phyloP scores from a whole-genome alignment of 257 asterid genomes.

The Cruciata laevipes region DNA sequence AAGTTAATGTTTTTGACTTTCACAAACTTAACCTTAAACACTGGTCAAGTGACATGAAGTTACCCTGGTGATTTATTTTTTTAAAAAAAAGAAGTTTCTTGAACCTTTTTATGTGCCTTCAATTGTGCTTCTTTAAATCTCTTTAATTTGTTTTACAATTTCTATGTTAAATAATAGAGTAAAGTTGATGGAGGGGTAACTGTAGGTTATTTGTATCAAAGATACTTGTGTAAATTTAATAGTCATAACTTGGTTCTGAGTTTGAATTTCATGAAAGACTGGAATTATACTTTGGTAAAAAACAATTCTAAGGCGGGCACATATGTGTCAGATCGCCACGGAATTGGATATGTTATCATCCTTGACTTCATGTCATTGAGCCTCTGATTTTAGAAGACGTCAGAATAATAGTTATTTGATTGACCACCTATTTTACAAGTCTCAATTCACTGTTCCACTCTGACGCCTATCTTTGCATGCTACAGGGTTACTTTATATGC shows the following conservation, averaged over 20 bases:
- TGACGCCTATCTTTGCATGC: slow-evolving; percentile 11
- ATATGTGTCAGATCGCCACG: neutral
- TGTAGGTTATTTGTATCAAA: neutral
- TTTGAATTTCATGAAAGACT: neutral
- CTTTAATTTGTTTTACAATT: neutral
- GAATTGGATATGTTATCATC: neutral
- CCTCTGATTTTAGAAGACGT: neutral
- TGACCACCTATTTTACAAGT: neutral
- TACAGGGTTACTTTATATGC: slow-evolving; percentile 82
- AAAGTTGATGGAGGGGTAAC: neutral
- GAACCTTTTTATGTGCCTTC: neutral
- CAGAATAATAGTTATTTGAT: neutral
- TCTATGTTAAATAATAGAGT: neutral
- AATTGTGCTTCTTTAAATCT: neutral
- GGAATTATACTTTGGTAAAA: neutral
- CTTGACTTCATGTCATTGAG: neutral
- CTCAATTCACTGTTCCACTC: neutral
- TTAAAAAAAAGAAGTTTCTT: neutral
- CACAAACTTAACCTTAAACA: neutral
- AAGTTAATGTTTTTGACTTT: neutral
- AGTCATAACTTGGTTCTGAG: neutral
- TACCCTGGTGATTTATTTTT: neutral
- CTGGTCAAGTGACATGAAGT: neutral
- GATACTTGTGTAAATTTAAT: neutral
- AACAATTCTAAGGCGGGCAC: neutral